Conservation (phyloP, 352 stramenopile species). For the Pythium volutum region DNA sequence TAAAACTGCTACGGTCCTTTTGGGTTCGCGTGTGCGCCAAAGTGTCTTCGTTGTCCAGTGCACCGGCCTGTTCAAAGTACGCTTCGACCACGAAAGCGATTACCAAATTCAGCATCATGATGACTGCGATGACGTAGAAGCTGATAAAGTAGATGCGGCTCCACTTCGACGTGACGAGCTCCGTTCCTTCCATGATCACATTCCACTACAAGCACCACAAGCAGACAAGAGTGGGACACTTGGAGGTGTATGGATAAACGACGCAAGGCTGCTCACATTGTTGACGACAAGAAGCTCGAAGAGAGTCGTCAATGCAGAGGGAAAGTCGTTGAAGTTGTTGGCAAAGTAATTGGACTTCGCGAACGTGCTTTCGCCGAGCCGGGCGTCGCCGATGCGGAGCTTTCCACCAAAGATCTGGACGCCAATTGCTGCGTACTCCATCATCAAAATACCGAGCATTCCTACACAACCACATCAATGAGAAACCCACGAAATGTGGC, state of each 20-base stretch:
- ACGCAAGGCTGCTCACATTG: conserved; percentile 51
- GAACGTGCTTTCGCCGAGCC: conserved; percentile 38
- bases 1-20: background rate
- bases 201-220: conserved; percentile 37
- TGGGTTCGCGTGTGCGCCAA: background rate
- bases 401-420: conserved; percentile 63
- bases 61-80: conserved; percentile 38
- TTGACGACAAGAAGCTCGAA: conserved; percentile 79
- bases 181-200: conserved; percentile 62
- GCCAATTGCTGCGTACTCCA: conserved; percentile 53
- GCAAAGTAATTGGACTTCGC: conserved; percentile 50
- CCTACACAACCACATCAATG: conserved; percentile 15
- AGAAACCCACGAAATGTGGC: background rate
- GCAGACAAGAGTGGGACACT: background rate
- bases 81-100: conserved; percentile 66
- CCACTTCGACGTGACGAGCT: conserved; percentile 48
- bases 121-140: conserved; percentile 68
- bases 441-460: conserved; percentile 63
- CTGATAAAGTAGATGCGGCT: conserved; percentile 67
- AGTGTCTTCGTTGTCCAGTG: conserved; percentile 5
- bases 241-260: no score
- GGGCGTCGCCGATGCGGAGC: conserved; percentile 37
- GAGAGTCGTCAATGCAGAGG: conserved; percentile 52
- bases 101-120: conserved; percentile 71
- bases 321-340: conserved; percentile 83